A percentile compares a stretch with the other conserved stretches of the same genome.
Evolutionary conservation across 768 basidiomycete species (phyloP).

Genomic region (Podaxis sp.): DNA sequence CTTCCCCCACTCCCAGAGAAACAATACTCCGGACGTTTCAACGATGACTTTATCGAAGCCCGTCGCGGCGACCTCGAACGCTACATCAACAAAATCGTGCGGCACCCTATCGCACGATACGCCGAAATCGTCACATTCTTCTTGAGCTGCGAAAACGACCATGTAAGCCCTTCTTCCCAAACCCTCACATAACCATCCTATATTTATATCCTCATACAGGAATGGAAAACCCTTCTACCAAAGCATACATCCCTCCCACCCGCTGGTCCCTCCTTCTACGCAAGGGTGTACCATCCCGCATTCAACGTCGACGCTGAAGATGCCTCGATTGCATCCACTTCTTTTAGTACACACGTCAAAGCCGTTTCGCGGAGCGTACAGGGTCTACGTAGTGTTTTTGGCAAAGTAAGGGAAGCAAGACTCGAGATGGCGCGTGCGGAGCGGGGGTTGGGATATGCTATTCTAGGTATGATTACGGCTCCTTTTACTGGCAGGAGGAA

Average conservation of each 20-base stretch:
- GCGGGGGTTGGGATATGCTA: slow-evolving; percentile 66
- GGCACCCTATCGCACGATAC: slow-evolving; percentile 77
- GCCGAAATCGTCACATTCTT: slow-evolving; percentile 81
- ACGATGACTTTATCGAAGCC: slow-evolving; percentile 78
- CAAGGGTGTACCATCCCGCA: slow-evolving; percentile 78
- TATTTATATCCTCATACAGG: slow-evolving; percentile 37
- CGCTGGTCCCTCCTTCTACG: slow-evolving; percentile 75
- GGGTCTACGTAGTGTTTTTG: slow-evolving; percentile 59
- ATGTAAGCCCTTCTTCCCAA: slow-evolving; percentile 41
- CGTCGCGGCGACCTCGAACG: slow-evolving; percentile 78
- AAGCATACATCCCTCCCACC: slow-evolving; percentile 58
- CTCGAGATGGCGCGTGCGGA: slow-evolving; percentile 80
- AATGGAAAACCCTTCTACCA: slow-evolving; percentile 67
- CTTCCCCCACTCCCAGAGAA: slow-evolving; percentile 85
- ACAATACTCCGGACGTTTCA: slow-evolving; percentile 80
- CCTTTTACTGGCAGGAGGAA: slow-evolving; percentile 18
- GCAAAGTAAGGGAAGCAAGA: slow-evolving; percentile 60
- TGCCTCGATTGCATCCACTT: slow-evolving; percentile 51
- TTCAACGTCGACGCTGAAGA: slow-evolving; percentile 83
- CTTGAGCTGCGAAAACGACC: slow-evolving; percentile 71
- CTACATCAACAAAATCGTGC: slow-evolving; percentile 66
- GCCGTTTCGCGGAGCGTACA: slow-evolving; percentile 72
- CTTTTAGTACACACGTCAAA: slow-evolving; percentile 64
- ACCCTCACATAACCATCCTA: not conserved
- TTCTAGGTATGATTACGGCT: slow-evolving; percentile 74